phyloP scores from a whole-genome alignment of 169 alveolate species.

The Babesia ovata region DNA sequence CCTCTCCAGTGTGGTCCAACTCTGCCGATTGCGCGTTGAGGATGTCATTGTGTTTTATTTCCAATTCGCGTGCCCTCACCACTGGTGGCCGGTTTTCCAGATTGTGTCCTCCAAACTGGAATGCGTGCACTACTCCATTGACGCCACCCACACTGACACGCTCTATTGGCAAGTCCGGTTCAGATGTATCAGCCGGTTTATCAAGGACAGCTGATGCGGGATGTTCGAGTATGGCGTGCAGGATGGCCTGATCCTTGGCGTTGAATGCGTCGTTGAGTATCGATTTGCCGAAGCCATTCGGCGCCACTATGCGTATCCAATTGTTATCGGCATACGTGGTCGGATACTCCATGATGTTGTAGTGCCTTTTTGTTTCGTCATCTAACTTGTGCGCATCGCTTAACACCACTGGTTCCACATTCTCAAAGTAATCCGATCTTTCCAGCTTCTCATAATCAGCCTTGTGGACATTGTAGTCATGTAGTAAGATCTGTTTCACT shows the following conservation, averaged over 20 bases:
- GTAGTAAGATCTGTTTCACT: constrained; percentile 56
- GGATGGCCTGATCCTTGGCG: constrained; percentile 66
- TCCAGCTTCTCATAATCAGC: constrained; percentile 49
- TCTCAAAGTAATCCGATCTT: constrained; percentile 26
- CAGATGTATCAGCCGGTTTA: background rate
- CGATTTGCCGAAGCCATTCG: constrained; percentile 66
- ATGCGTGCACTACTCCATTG: constrained; percentile 11
- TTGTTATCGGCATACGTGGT: constrained; percentile 36
- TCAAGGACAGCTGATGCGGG: constrained; percentile 64
- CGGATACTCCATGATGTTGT: constrained; percentile 12
- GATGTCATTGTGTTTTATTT: constrained; percentile 26
- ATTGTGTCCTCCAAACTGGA: background rate
- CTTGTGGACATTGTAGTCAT: constrained; percentile 66
- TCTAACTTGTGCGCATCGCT: constrained; percentile 27
- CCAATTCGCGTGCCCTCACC: constrained; percentile 49
- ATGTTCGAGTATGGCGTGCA: constrained; percentile 72
- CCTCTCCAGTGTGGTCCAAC: constrained; percentile 70
- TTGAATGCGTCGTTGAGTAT: constrained; percentile 73
- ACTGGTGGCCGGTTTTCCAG: background rate
- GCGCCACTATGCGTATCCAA: constrained; percentile 42
- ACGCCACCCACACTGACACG: constrained; percentile 17
- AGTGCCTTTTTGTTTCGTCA: constrained; percentile 18
- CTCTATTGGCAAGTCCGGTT: constrained; percentile 8
- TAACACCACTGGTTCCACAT: background rate
- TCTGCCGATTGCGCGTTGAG: constrained; percentile 44